Evolutionary conservation across 371 early-diverging fungal species (phyloP).

Genomic region (Fennellomyces sp.): DNA sequence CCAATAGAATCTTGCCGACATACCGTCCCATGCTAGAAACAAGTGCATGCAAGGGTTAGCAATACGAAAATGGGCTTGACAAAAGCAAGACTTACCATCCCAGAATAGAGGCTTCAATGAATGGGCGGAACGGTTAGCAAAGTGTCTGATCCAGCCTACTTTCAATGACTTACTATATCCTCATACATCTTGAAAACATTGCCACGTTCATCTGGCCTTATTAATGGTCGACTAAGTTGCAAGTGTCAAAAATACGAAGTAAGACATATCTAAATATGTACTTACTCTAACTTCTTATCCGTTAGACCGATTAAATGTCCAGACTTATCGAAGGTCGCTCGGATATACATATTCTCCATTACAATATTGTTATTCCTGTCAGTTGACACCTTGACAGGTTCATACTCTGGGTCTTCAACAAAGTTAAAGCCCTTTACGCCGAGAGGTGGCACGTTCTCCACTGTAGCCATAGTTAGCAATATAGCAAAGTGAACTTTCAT

Average conservation of each 20-base stretch:
- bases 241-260: no score
- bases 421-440: conserved; percentile 27
- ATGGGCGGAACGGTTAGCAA: not conserved
- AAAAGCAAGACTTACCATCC: conserved; percentile 72
- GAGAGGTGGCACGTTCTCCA: conserved; percentile 35
- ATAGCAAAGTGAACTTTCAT: not conserved
- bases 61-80: not conserved
- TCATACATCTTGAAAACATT: conserved; percentile 86
- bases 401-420: conserved; percentile 15
- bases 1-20: conserved; percentile 16
- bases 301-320: conserved; percentile 73
- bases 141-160: no score
- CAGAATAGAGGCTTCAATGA: conserved; percentile 68
- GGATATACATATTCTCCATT: conserved; percentile 74
- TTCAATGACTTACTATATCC: conserved; percentile 63
- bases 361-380: conserved; percentile 45
- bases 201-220: conserved; percentile 64
- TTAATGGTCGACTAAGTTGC: conserved; percentile 72
- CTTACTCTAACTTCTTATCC: conserved; percentile 60
- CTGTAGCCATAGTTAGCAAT: conserved; percentile 11
- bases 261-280: no score
- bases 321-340: conserved; percentile 66
- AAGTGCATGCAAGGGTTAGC: no score
- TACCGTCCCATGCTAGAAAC: conserved; percentile 52
- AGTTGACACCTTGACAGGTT: conserved; percentile 37